A percentile compares a stretch with the other conserved stretches of the same genome.
These are phyloP conservation scores for Geranium rotundifolium DNA, from an alignment of 345 rosid genomes.

Conservation along the genomic window DNA sequence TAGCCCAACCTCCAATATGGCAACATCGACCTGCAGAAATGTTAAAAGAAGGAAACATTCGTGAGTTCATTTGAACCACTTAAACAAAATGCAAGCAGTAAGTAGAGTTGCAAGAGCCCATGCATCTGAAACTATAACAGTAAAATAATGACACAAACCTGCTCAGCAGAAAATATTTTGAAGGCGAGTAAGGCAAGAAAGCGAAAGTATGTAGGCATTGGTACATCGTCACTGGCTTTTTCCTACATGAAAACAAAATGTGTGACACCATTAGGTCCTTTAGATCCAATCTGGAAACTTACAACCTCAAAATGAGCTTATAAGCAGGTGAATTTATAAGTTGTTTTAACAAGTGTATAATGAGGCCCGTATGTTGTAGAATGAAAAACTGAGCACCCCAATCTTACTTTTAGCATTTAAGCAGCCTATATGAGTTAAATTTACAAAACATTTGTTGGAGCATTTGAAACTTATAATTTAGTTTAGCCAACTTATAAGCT, in stretches of 20 bases:
- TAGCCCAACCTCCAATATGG: slow-evolving; percentile 85
- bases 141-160: slow-evolving; percentile 35
- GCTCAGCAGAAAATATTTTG: slow-evolving; percentile 73
- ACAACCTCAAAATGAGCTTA: neutral
- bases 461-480: no score
- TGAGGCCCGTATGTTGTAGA: no score
- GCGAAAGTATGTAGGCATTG: slow-evolving; percentile 90
- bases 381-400: no score
- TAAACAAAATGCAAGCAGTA: neutral
- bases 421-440: no score
- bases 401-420: no score
- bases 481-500: no score
- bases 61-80: neutral
- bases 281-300: neutral
- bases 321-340: no score
- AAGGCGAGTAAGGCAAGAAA: slow-evolving; percentile 86
- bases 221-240: slow-evolving; percentile 48
- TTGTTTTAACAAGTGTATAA: no score
- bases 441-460: no score
- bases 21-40: slow-evolving; percentile 70
- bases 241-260: slow-evolving; percentile 34
- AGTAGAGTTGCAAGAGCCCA: neutral
- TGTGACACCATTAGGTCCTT: neutral
- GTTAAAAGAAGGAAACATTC: neutral
- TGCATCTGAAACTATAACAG: neutral